Base-by-base conservation (phyloP, 495 filamentous ascomycete species). In the Barbatosphaeria neglecta region DNA sequence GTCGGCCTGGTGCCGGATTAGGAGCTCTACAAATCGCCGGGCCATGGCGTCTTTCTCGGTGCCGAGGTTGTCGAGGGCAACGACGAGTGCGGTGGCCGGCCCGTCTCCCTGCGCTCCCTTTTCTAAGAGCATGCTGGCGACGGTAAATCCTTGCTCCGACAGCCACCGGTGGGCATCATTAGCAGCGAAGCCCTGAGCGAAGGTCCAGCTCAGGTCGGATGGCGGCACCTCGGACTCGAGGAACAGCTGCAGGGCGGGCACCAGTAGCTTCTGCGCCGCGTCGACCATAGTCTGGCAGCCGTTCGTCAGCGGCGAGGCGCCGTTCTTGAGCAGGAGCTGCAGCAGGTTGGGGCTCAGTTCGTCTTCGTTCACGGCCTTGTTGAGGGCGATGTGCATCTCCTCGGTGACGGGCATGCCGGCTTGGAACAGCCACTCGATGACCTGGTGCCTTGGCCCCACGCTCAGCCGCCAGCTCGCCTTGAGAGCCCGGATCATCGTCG, bases 251-350 rank as follows among this genome's bases (percentile, higher is more conserved):
- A 74, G 57, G n/a, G 68, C 49, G 9, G 63, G 57, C 3, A 59
- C 40, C 8, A 57, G 33, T 6, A 66, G 45, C 6, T 55, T 56
- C 48, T 55, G 54, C 0, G 59, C 54, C 1, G 68, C 69, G 33
- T 73, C 68, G 4, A 68, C 57, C 38, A 74, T 43, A 15, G 67
- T 64, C 58, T 69, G 60, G 47, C 70, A 74, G 35, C 55, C 56
- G 40, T 70, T 72, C 1, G 52, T 50, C 24, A 61, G 38, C 6
- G 69, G 65, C 0, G 66, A 70, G 19, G 67, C 69, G n/a, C 67
- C 56, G 16, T 71, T 49, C 5, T 37, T 45, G 1, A 74, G 50
- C 18, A 74, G 50, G 0, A 73, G 55, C 37, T 58, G 53, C 1
- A 73, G 58, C 1, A 74, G 54, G 19, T 65, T 55, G 4, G 64